Evolutionary conservation across 164 flowering plant species (phyloP).

Genomic region (Saururus chinensis): DNA sequence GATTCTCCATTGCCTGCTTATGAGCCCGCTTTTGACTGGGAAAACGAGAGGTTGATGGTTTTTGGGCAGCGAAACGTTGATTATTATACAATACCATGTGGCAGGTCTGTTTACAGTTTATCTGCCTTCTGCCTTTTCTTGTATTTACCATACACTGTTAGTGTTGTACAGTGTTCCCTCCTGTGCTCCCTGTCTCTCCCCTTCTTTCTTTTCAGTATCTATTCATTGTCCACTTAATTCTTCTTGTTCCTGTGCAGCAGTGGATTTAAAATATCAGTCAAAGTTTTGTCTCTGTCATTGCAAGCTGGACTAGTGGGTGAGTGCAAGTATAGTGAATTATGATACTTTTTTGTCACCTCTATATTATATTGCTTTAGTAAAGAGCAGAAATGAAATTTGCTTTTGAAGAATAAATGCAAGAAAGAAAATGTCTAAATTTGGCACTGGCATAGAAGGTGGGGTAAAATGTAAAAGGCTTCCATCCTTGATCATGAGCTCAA

Average conservation of each 20-base stretch:
- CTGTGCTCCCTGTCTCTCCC: neutral
- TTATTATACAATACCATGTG: slow-evolving; percentile 36
- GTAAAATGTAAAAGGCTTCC: no score
- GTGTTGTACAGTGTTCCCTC: neutral
- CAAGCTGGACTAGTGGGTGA: slow-evolving; percentile 93
- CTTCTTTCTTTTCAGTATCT: neutral
- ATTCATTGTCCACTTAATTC: neutral
- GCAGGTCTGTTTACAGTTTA: slow-evolving; percentile 28
- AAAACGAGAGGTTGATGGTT: slow-evolving; percentile 79
- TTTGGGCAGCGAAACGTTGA: slow-evolving; percentile 89
- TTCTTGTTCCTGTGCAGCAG: slow-evolving; percentile 23
- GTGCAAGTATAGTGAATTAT: slow-evolving; percentile 15
- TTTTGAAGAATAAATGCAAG: neutral
- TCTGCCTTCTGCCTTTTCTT: neutral
- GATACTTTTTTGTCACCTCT: neutral
- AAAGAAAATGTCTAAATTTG: neutral
- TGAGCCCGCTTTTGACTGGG: slow-evolving; percentile 99
- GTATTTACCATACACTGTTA: neutral
- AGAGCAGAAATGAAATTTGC: no score
- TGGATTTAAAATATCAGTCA: slow-evolving; percentile 89
- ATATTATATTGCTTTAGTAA: neutral
- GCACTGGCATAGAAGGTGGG: neutral
- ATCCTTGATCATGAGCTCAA: no score
- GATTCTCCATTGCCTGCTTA: slow-evolving; percentile 89
- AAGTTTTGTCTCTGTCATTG: slow-evolving; percentile 71